Evolutionary conservation across 129 eudicot genomes (phyloP).

Genomic region (Tanacetum coccineum): DNA sequence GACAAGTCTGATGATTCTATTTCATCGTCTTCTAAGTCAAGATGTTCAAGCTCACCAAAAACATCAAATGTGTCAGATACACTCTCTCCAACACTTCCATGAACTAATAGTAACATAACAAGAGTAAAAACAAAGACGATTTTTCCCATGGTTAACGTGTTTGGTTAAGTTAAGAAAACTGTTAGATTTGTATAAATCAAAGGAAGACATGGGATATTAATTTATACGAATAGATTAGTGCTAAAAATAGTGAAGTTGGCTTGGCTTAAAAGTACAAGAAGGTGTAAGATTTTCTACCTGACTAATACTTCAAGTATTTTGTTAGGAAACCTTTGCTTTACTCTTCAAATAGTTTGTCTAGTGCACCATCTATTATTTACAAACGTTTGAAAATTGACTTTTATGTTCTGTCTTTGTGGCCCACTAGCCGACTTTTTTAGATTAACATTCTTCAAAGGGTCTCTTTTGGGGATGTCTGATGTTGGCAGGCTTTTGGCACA

Average conservation of each 20-base stretch:
- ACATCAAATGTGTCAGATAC: conserved; percentile 33
- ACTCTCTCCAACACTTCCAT: conserved; percentile 35
- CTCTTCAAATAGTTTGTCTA: conserved; percentile 32
- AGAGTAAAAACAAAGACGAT: conserved; percentile 37
- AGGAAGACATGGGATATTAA: conserved; percentile 36
- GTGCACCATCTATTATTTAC: conserved; percentile 20
- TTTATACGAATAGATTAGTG: conserved; percentile 41
- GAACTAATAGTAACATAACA: conserved; percentile 38
- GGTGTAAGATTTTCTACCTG: conserved; percentile 32
- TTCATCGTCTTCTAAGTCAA: conserved; percentile 52
- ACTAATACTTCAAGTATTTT: conserved; percentile 33
- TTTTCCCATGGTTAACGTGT: conserved; percentile 50
- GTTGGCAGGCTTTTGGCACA: too few species aligned
- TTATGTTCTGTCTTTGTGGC: conserved; percentile 25
- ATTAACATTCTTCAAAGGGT: conserved; percentile 20
- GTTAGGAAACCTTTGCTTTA: conserved; percentile 40
- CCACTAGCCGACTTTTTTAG: conserved; percentile 25
- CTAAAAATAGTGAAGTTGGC: conserved; percentile 25
- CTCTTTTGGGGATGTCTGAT: neutral
- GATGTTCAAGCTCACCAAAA: conserved; percentile 37
- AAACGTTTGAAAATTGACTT: conserved; percentile 24
- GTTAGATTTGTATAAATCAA: conserved; percentile 40
- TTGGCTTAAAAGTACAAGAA: conserved; percentile 38
- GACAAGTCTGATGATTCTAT: conserved; percentile 42
- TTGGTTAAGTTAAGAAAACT: conserved; percentile 19